Evolutionary conservation across 2,329 filamentous ascomycete genomes (phyloP).

Genomic region (Alternaria incomplexa): DNA sequence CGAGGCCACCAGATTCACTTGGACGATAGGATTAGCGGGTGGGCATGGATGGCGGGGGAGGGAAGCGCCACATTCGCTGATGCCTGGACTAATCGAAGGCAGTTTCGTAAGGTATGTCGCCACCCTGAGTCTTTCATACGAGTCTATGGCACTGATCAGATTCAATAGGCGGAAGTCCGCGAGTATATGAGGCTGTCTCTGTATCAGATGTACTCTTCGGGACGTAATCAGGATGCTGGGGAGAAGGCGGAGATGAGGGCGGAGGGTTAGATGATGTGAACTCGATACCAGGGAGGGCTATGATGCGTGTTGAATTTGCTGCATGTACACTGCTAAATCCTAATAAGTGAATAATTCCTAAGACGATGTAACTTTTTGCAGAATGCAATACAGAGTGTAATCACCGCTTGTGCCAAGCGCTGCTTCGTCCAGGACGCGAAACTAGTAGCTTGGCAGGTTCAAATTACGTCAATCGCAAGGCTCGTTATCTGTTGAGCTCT

Average conservation of each 20-base stretch:
- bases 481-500: neutral
- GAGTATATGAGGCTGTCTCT: neutral
- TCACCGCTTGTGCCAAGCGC: neutral
- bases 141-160: neutral
- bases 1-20: neutral
- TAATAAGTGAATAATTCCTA: neutral
- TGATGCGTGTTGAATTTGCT: neutral
- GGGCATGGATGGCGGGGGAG: neutral
- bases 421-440: neutral
- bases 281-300: neutral
- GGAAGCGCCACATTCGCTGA: neutral
- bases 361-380: neutral
- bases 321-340: neutral
- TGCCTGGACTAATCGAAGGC: neutral
- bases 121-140: neutral
- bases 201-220: neutral
- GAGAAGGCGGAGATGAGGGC: neutral
- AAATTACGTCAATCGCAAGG: neutral
- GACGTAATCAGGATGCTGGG: neutral
- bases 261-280: neutral
- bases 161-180: neutral
- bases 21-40: neutral
- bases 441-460: neutral
- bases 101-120: neutral
- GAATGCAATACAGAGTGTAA: neutral